Evolutionary conservation across 257 asterid genomes (phyloP).

Genomic region (Nicotiana tomentosiformis): DNA sequence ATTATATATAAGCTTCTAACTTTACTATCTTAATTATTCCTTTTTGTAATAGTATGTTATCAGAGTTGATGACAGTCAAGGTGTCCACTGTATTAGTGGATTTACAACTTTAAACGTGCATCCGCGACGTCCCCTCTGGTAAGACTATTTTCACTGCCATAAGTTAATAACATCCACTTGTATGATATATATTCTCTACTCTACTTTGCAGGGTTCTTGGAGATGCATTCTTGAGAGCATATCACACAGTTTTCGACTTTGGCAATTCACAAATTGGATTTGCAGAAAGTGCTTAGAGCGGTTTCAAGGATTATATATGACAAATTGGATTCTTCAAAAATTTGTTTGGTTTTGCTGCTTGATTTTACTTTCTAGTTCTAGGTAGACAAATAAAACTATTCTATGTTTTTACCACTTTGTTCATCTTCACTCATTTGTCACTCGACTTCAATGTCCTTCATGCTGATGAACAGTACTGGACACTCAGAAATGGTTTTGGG

Average conservation of each 20-base stretch:
- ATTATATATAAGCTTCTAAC: neutral
- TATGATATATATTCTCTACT: neutral
- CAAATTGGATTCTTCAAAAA: neutral
- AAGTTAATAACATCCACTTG: neutral
- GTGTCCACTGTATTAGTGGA: constrained; percentile 26
- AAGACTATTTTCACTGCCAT: neutral
- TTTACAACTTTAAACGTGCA: constrained; percentile 26
- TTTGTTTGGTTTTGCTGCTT: neutral
- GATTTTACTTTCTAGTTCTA: neutral
- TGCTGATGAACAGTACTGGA: neutral
- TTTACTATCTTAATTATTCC: neutral
- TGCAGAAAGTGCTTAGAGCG: constrained; percentile 22
- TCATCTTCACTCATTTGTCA: neutral
- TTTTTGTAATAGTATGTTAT: constrained; percentile 17
- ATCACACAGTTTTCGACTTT: constrained; percentile 32
- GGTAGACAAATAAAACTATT: constrained; percentile 1
- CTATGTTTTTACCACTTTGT: neutral
- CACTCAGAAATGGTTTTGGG: neutral
- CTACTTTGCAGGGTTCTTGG: constrained; percentile 30
- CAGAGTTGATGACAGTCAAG: constrained; percentile 15
- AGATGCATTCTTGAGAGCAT: constrained; percentile 26
- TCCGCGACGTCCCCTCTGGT: constrained; percentile 32
- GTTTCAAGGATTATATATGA: neutral
- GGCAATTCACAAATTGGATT: constrained; percentile 27
- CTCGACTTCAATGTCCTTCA: neutral